Evolutionary conservation across 108 stramenopile species (phyloP), one percentile per base, ranked within the genome.

Genomic region (Skeletonema grethae): DNA sequence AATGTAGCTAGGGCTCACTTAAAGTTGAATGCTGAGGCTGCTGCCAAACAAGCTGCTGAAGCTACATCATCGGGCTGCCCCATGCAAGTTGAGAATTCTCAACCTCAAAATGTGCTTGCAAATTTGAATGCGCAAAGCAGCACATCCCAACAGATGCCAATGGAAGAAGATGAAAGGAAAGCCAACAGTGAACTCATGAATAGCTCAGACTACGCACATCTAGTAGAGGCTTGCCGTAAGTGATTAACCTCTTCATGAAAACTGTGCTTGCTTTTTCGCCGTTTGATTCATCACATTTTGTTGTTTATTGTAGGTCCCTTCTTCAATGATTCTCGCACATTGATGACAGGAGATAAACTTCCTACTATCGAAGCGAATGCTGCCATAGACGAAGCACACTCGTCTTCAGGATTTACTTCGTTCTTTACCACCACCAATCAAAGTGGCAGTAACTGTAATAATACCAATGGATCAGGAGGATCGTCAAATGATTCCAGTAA

Each of bases 401-500:
- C 73, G 9, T 78, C 76, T 30, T 79, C 79, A 38, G 83, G 83
- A 5, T 84, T 84, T 35, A 84, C 83, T 16, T 79, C 83, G 7
- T 84, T 80, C 50, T 84, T 84, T 38, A 84, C 83, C 20, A 73
- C 79, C 4, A 84, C 84, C 12, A 71, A 53, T n/a, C 50, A 81
- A 24, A 72, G 70, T 35, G 74, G 69, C 24, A 73, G 73, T 22
- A 53, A 53, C 35, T 53, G 45, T 65, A 57, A 73, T 58, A 63
- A 63, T 34, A 71, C 58, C n/a, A 45, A 29, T 41, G 69, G 69
- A 30, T 41, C 60, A 24, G 74, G 61, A 28, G 57, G 63, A 31
- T 53, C 61, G 12, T 62, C 34, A 4, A 22, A 53, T 53, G 50
- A 53, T 53, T 53, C 50, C 7, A 53, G 50, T 9, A 35, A 60